These are phyloP conservation scores for Exobasidium rhododendri DNA, from an alignment of 1,284 basidiomycete genomes.

Conservation along the genomic window DNA sequence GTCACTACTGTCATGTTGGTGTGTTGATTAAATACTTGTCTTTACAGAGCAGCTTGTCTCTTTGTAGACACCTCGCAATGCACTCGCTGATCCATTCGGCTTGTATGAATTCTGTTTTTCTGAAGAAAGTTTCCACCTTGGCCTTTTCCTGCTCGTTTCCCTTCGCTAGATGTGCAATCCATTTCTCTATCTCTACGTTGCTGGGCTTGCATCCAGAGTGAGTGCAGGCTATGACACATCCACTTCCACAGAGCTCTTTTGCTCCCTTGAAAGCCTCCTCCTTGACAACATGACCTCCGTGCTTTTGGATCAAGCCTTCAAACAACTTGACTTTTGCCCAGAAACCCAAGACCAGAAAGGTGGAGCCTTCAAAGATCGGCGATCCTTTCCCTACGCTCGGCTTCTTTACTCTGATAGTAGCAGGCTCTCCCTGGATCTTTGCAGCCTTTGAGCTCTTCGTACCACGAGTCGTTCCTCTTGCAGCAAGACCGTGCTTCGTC, in stretches of 20 bases:
- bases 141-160: background rate
- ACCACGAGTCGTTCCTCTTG: background rate
- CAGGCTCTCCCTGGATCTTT: background rate
- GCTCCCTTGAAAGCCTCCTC: background rate
- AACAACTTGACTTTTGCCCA: background rate
- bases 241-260: too few species aligned
- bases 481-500: too few species aligned
- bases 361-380: background rate
- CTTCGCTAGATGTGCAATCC: background rate
- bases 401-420: background rate
- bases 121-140: background rate
- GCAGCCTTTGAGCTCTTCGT: background rate
- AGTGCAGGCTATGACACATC: background rate
- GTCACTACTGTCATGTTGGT: too few species aligned
- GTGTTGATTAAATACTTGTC: background rate
- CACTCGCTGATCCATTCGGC: slow-evolving; percentile 1
- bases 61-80: background rate
- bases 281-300: background rate
- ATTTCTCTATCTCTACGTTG: background rate
- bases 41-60: background rate
- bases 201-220: background rate
- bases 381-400: too few species aligned
- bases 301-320: slow-evolving; percentile 1
- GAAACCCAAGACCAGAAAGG: background rate
- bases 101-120: background rate